Evolutionary conservation across 2,329 filamentous ascomycete genomes (phyloP).

Genomic region (Ophiognomonia clavigignenti-juglandacearum): DNA sequence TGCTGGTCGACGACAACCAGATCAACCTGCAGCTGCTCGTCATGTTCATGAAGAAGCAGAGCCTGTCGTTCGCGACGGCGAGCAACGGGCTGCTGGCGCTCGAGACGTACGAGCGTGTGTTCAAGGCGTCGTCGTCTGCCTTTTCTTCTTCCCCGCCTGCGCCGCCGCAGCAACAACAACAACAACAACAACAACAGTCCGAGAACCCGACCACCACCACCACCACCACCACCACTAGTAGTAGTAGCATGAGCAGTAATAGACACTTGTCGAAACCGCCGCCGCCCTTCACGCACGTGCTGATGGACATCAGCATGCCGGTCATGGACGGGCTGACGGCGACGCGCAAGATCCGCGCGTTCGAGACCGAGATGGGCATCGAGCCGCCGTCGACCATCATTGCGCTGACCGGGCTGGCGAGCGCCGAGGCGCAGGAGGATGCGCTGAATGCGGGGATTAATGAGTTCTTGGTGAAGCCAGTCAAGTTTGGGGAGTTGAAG

Average conservation of each 20-base stretch:
- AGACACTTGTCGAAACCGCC: background rate
- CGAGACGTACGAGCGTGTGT: conserved; percentile 32
- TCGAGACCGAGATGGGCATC: conserved; percentile 37
- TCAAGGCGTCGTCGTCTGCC: background rate
- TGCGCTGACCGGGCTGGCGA: conserved; percentile 48
- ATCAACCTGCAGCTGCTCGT: conserved; percentile 38
- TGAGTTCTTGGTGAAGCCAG: conserved; percentile 47
- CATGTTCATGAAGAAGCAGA: conserved; percentile 37
- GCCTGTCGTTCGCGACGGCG: conserved; percentile 36
- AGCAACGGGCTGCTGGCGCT: conserved; percentile 43
- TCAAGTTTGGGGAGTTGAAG: conserved; percentile 37
- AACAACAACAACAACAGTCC: too few relatives aligned
- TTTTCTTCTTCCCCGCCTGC: conserved; percentile 11
- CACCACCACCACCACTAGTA: too few relatives aligned
- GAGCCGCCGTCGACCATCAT: conserved; percentile 39
- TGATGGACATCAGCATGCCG: conserved; percentile 52
- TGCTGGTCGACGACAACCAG: conserved; percentile 38
- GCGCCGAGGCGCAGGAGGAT: conserved; percentile 41
- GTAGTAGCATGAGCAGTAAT: too few relatives aligned
- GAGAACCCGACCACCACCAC: too few relatives aligned
- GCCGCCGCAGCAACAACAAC: too few relatives aligned
- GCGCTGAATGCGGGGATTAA: conserved; percentile 45
- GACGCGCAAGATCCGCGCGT: conserved; percentile 42
- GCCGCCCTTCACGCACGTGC: conserved; percentile 28
- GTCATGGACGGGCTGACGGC: conserved; percentile 47